Evolutionary conservation across 768 basidiomycete genomes (phyloP).

Genomic region (Boletus rubroflammeus): DNA sequence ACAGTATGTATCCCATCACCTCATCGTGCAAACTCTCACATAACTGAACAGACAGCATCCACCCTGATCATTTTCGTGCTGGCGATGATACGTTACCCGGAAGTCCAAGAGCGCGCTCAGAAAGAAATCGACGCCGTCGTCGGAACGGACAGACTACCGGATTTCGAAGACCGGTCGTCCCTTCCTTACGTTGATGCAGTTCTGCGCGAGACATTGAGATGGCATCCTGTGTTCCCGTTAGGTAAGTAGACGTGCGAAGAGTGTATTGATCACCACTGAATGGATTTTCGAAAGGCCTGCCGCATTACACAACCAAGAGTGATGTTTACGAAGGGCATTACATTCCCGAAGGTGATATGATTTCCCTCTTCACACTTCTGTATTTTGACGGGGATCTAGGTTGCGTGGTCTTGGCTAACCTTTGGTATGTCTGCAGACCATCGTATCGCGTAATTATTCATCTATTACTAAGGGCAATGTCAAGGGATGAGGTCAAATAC

Average conservation of each 20-base stretch:
- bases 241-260: slow-evolving; percentile 13
- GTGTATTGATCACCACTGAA: neutral
- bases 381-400: slow-evolving; percentile 22
- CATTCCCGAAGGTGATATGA: slow-evolving; percentile 26
- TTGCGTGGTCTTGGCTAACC: slow-evolving; percentile 29
- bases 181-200: slow-evolving; percentile 34
- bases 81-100: slow-evolving; percentile 34
- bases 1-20: slow-evolving; percentile 17
- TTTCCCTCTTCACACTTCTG: neutral
- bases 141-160: slow-evolving; percentile 28
- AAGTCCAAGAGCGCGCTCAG: slow-evolving; percentile 33
- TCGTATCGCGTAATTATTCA: slow-evolving; percentile 2
- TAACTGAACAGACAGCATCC: slow-evolving; percentile 27
- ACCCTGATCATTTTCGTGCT: slow-evolving; percentile 31
- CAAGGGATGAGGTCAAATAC: slow-evolving; percentile 25
- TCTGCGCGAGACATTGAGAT: slow-evolving; percentile 34
- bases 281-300: slow-evolving; percentile 20
- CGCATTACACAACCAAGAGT: slow-evolving; percentile 24
- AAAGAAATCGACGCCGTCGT: slow-evolving; percentile 33
- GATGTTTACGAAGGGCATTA: slow-evolving; percentile 26
- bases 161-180: slow-evolving; percentile 25
- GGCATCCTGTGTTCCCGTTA: slow-evolving; percentile 33
- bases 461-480: slow-evolving; percentile 26
- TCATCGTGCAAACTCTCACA: slow-evolving; percentile 1
- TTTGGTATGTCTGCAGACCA: slow-evolving; percentile 20